phyloP scores from a whole-genome alignment of 108 stramenopile genomes.

The Pseudonitzschia multiseries region DNA sequence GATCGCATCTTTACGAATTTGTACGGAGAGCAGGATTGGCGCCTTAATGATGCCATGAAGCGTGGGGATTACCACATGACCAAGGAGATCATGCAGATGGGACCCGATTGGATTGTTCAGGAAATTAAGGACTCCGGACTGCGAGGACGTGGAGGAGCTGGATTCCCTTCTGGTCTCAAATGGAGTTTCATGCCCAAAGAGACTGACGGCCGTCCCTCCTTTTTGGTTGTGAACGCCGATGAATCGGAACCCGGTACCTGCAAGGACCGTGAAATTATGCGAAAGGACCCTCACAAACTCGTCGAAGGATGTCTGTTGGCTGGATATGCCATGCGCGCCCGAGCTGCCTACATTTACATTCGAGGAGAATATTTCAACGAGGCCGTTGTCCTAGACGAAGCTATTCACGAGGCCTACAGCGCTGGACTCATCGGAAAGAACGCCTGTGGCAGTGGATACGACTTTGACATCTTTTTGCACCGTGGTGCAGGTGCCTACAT shows the following conservation, averaged over 20 bases:
- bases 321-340: constrained; percentile 98
- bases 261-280: constrained; percentile 99
- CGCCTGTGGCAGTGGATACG: constrained; percentile 97
- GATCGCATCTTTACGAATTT: constrained; percentile 99
- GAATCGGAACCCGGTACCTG: constrained; percentile 99
- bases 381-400: constrained; percentile 98
- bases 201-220: constrained; percentile 96
- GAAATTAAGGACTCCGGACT: constrained; percentile 99
- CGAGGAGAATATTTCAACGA: constrained; percentile 99
- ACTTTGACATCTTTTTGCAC: constrained; percentile 99
- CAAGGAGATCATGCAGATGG: constrained; percentile 98
- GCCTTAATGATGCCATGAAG: constrained; percentile 91
- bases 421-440: constrained; percentile 97
- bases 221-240: constrained; percentile 99
- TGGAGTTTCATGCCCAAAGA: constrained; percentile 99
- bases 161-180: constrained; percentile 99
- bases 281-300: constrained; percentile 99
- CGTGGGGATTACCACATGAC: constrained; percentile 95
- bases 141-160: constrained; percentile 98
- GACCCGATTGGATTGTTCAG: constrained; percentile 99
- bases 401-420: constrained; percentile 98
- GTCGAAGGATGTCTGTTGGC: constrained; percentile 98
- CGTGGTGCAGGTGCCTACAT: constrained; percentile 99
- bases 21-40: constrained; percentile 99
- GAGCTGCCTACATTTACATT: constrained; percentile 99